A percentile compares a stretch with the other conserved stretches of the same genome.
Evolutionary conservation across 352 stramenopile genomes (phyloP).

Genomic region (Phytophthora vignae): DNA sequence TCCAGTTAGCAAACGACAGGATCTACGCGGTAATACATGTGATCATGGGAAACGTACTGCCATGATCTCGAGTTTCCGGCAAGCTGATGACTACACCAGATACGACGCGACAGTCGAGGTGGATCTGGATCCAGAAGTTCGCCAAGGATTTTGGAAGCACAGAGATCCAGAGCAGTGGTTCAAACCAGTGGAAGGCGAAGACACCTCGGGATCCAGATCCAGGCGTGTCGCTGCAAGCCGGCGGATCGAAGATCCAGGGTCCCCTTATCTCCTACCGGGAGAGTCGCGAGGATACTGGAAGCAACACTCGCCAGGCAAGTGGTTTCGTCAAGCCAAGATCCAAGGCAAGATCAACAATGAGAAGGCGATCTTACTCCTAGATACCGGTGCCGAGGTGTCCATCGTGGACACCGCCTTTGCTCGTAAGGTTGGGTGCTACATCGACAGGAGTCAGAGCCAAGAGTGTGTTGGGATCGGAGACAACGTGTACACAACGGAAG

Average conservation of each 20-base stretch:
- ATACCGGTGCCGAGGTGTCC: background rate
- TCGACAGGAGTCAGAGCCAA: background rate
- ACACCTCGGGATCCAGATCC: background rate
- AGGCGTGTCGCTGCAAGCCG: background rate
- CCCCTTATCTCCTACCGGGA: background rate
- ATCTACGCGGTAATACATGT: background rate
- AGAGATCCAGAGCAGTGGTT: too few species aligned
- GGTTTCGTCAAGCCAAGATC: background rate
- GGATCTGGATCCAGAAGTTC: slow-evolving; percentile 1
- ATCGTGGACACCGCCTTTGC: background rate
- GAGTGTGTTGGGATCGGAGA: background rate
- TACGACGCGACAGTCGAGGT: background rate
- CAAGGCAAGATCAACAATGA: background rate
- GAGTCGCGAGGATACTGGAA: background rate
- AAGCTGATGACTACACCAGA: background rate
- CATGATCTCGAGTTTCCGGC: background rate
- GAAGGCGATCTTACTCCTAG: background rate
- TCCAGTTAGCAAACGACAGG: background rate
- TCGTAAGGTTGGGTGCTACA: background rate
- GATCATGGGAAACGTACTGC: background rate
- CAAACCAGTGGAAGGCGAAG: background rate
- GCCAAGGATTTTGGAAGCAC: slow-evolving; percentile 1
- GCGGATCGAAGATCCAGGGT: background rate
- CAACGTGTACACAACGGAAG: background rate
- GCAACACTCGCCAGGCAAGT: background rate